Conservation (phyloP, 306 rosid genomes). For the barrel medic (Medicago truncatula) region DNA sequence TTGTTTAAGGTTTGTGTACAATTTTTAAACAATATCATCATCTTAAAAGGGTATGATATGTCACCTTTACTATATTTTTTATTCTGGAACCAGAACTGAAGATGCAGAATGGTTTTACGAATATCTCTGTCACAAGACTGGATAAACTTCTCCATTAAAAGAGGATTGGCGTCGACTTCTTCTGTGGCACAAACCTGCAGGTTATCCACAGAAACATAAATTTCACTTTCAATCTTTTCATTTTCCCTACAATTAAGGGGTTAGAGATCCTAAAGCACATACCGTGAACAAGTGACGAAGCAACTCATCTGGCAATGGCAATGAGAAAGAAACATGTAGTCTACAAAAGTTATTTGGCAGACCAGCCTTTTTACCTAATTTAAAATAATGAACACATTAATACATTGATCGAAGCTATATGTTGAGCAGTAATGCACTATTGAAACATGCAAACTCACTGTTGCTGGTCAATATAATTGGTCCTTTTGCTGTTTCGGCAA, state of each 20-base stretch:
- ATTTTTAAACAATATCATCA: not conserved
- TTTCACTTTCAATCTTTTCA: slow-evolving; percentile 23
- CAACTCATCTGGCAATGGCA: slow-evolving; percentile 69
- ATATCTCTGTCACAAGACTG: slow-evolving; percentile 70
- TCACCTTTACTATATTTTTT: slow-evolving; percentile 59
- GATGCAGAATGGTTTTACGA: slow-evolving; percentile 78
- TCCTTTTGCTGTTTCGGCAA: slow-evolving; percentile 77
- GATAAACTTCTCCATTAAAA: slow-evolving; percentile 64
- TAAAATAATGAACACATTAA: slow-evolving; percentile 36
- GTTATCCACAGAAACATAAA: slow-evolving; percentile 36
- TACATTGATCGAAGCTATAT: slow-evolving; percentile 31
- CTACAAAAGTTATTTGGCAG: slow-evolving; percentile 66
- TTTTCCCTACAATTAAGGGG: slow-evolving; percentile 19
- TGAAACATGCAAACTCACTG: slow-evolving; percentile 65
- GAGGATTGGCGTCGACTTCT: slow-evolving; percentile 56
- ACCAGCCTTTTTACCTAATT: slow-evolving; percentile 64
- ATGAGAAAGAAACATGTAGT: slow-evolving; percentile 59
- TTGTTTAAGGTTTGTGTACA: too few species aligned
- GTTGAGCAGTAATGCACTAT: slow-evolving; percentile 25
- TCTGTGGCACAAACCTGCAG: slow-evolving; percentile 81
- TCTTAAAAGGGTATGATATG: slow-evolving; percentile 13
- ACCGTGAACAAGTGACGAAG: slow-evolving; percentile 74
- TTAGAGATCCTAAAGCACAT: slow-evolving; percentile 42
- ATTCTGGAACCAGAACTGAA: slow-evolving; percentile 96
- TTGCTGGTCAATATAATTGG: slow-evolving; percentile 95